Evolutionary conservation across 306 rosid species (phyloP), one percentile per base, ranked within the genome.

Genomic region (Lathyrus aphaca): DNA sequence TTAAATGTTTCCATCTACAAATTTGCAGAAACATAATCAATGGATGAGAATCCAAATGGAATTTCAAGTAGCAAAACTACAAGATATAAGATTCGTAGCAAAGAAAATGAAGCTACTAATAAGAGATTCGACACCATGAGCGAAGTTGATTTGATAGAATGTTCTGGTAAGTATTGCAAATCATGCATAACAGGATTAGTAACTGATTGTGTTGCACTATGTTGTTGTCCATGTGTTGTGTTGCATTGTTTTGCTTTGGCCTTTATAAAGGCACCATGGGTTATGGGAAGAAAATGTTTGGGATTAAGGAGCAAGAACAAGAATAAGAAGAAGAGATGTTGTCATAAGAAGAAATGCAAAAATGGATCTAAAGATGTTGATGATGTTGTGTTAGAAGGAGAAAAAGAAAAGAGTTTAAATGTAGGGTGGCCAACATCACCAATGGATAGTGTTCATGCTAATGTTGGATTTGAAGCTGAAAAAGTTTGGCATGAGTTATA

Each of bases 211-310:
- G 91, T 90, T 48, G 95, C 95, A 0, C 66, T 90, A 16, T 86
- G 91, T 53, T 90, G 96, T 80, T 90, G 96, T 38, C 96, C 95
- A 1, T 90, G 91, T 40, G 91, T 86, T 0, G 81, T 90, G 60
- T 32, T 90, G 38, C 85, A 83, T 75, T 78, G 89, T 25, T 73
- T 88, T 5, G 82, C 86, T 0, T 60, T 87, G 57, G 88, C 90
- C 0, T 67, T 90, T 27, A 80, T 90, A 4, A 90, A 84, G 62
- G 91, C 86, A 3, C 96, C 96, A 1, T 86, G 80, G 84, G 64
- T 76, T 62, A 74, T 79, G 0, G 96, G 82, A 40, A 81, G 84
- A 62, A 84, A 72, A 79, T 86, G 89, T 40, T 68, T 90, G 58
- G 73, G 86, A 3, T 10, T 82, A 1, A 66, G 80, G 60, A 76